Percentiles rank a stretch among this genome's conserved stretches.
These are phyloP conservation scores for Gnomoniopsis sp. DNA, from an alignment of 2,329 filamentous ascomycete genomes.

Conservation along the genomic window DNA sequence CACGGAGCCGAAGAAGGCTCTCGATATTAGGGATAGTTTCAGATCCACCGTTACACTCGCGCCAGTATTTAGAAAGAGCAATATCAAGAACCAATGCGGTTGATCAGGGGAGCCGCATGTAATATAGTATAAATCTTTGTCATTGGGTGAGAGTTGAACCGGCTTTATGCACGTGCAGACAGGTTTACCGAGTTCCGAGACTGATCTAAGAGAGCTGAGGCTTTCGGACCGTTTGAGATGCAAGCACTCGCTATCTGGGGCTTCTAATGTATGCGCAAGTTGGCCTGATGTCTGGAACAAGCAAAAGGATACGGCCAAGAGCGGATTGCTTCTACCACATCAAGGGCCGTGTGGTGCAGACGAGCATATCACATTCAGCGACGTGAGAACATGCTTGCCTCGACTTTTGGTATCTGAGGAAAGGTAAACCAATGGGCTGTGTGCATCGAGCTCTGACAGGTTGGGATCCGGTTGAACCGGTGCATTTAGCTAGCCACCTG, in stretches of 20 bases:
- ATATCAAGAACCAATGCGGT: constrained; percentile 1
- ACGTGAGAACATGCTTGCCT: too few species aligned
- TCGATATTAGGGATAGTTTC: background rate
- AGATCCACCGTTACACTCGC: background rate
- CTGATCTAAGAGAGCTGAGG: background rate
- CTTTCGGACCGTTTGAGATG: background rate
- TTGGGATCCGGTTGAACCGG: too few species aligned
- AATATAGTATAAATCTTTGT: background rate
- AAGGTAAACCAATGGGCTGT: too few species aligned
- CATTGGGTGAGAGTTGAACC: background rate
- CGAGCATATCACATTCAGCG: too few species aligned
- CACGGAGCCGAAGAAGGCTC: background rate
- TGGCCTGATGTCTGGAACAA: background rate
- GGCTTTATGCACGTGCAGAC: background rate
- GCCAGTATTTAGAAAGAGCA: background rate
- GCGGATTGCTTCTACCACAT: too few species aligned
- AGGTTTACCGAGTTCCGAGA: background rate
- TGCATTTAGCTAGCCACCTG: too few species aligned
- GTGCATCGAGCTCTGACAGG: too few species aligned
- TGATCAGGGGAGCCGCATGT: background rate
- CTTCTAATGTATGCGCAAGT: background rate
- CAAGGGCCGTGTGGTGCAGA: too few species aligned
- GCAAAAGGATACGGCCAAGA: too few species aligned
- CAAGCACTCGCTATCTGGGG: background rate
- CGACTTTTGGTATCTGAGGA: too few species aligned